A percentile compares a stretch with the other conserved stretches of the same genome.
Conservation (phyloP, 139 green algal species). For the Astrephomene gubernaculifera region DNA sequence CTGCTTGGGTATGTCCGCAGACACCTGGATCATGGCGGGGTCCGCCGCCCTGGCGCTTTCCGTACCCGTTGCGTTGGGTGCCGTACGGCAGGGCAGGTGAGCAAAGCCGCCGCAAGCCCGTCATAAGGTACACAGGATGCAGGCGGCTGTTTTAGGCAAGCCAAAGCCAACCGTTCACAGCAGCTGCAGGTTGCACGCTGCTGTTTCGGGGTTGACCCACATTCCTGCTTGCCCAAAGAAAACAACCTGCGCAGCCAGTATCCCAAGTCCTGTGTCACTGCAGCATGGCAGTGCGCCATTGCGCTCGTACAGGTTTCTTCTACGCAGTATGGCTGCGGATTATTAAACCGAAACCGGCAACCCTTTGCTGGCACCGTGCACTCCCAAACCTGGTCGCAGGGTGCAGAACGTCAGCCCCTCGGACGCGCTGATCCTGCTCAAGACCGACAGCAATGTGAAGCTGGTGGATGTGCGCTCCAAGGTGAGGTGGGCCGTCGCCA, state of each 20-base stretch:
- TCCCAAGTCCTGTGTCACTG: no score
- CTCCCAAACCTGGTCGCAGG: background rate
- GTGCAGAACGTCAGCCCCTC: conserved; percentile 20
- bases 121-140: background rate
- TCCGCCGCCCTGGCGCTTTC: conserved; percentile 20
- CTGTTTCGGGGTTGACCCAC: background rate
- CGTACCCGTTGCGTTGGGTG: conserved; percentile 4
- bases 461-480: conserved; percentile 37
- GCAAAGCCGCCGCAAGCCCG: background rate
- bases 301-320: no score
- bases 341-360: background rate
- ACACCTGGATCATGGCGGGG: conserved; percentile 39
- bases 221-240: background rate
- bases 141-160: background rate
- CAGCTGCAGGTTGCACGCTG: background rate
- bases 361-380: background rate
- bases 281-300: no score
- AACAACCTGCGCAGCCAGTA: background rate
- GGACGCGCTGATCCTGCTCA: conserved; percentile 19
- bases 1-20: background rate
- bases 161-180: background rate
- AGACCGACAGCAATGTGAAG: conserved; percentile 25
- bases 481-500: background rate
- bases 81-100: background rate
- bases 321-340: no score